A percentile compares a stretch with the other conserved stretches of the same genome.
Evolutionary conservation across 2,329 filamentous ascomycete genomes (phyloP).

Genomic region (Xylariaceae sp.): DNA sequence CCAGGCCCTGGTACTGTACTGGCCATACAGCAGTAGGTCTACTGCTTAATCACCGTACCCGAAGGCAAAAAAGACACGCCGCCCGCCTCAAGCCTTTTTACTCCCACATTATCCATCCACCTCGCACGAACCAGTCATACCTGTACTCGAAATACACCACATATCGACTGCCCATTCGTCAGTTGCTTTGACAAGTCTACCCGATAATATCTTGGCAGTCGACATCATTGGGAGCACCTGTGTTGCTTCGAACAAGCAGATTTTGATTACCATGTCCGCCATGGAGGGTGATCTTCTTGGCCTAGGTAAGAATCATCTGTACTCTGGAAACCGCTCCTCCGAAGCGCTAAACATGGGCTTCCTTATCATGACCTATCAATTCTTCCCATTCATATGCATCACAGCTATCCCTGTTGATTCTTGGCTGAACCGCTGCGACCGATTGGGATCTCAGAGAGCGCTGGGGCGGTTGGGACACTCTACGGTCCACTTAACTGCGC

Average conservation of each 20-base stretch:
- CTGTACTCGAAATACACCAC: slow-evolving; percentile 11
- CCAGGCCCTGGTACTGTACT: not conserved
- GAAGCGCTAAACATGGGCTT: slow-evolving; percentile 2
- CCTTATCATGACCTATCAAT: slow-evolving; percentile 8
- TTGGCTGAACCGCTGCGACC: slow-evolving; percentile 5
- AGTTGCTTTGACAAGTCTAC: too few species aligned
- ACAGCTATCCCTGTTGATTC: slow-evolving; percentile 1
- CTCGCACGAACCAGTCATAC: slow-evolving; percentile 7
- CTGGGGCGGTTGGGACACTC: slow-evolving; percentile 9
- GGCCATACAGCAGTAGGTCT: slow-evolving; percentile 10
- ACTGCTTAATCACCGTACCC: slow-evolving; percentile 2
- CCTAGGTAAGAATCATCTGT: slow-evolving; percentile 18
- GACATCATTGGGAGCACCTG: slow-evolving; percentile 12
- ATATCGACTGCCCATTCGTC: slow-evolving; percentile 11
- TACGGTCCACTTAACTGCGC: slow-evolving; percentile 35
- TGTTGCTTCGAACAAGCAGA: slow-evolving; percentile 13
- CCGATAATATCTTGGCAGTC: too few species aligned
- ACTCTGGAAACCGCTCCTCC: not conserved
- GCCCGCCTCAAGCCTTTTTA: slow-evolving; percentile 9
- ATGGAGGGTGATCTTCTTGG: slow-evolving; percentile 20
- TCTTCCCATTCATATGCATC: slow-evolving; percentile 1
- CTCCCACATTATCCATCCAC: slow-evolving; percentile 2
- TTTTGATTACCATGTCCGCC: slow-evolving; percentile 14
- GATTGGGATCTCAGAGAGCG: slow-evolving; percentile 2
- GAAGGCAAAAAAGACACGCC: slow-evolving; percentile 7